Evolutionary conservation across 805 yeast genomes (phyloP).

Genomic region (Monosporozyma yasuniensis): DNA sequence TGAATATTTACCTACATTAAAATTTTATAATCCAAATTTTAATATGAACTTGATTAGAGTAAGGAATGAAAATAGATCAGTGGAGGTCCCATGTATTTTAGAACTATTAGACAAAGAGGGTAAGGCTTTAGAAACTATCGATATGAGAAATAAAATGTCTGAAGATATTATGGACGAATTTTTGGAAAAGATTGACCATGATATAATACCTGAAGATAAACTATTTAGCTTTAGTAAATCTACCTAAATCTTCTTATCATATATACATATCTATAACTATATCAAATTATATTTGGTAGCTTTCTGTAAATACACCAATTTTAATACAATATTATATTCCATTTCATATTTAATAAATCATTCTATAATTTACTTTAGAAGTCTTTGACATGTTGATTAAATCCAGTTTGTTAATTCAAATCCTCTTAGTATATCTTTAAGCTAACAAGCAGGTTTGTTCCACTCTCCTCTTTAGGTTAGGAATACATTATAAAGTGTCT

Average conservation of each 20-base stretch:
- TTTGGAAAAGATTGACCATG: conserved; percentile 44
- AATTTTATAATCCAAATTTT: conserved; percentile 72
- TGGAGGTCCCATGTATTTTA: conserved; percentile 23
- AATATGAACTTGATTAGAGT: conserved; percentile 54
- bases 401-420: background rate
- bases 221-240: conserved; percentile 20
- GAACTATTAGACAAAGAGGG: conserved; percentile 18
- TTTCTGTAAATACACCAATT: conserved; percentile 14
- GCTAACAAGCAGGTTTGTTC: too few relatives aligned
- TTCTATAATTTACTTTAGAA: background rate
- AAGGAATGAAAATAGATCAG: conserved; percentile 23
- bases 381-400: background rate
- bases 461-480: too few relatives aligned
- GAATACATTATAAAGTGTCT: background rate
- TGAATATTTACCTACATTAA: conserved; percentile 61
- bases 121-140: conserved; percentile 31
- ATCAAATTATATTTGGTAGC: conserved; percentile 9
- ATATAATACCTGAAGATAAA: conserved; percentile 38
- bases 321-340: background rate
- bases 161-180: conserved; percentile 50
- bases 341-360: background rate
- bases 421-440: too few relatives aligned
- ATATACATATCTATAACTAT: background rate
- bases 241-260: conserved; percentile 2
- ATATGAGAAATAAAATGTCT: conserved; percentile 44